Conservation (phyloP, 108 stramenopile species). For the Pseudonitzschia multiseries region DNA sequence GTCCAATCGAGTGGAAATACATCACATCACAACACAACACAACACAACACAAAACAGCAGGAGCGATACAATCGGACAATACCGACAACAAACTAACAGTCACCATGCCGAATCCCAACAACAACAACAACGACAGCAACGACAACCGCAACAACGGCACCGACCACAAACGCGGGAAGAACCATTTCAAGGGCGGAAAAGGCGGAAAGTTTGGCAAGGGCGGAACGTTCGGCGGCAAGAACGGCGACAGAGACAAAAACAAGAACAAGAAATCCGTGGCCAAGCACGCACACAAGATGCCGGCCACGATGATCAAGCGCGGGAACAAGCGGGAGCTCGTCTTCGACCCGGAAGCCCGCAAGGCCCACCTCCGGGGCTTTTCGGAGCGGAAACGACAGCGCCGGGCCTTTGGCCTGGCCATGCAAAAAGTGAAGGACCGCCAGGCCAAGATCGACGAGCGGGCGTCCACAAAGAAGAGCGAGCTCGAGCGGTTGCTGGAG, state of each 20-base stretch:
- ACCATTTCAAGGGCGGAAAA: too few relatives aligned
- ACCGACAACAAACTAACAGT: not conserved
- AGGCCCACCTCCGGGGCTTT: slow-evolving; percentile 71
- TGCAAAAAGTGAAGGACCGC: slow-evolving; percentile 90
- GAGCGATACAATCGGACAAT: too few relatives aligned
- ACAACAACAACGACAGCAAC: not conserved
- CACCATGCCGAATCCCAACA: not conserved
- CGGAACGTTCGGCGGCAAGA: too few relatives aligned
- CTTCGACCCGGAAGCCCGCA: slow-evolving; percentile 74
- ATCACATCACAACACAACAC: too few relatives aligned
- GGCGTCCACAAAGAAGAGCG: slow-evolving; percentile 53
- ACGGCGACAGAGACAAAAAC: not conserved
- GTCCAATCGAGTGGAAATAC: too few relatives aligned
- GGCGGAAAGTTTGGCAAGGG: too few relatives aligned
- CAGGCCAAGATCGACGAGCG: slow-evolving; percentile 68
- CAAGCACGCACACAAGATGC: slow-evolving; percentile 12
- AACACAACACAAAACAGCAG: not conserved
- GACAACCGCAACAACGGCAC: too few relatives aligned
- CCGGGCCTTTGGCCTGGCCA: slow-evolving; percentile 83
- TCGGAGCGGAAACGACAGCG: slow-evolving; percentile 74
- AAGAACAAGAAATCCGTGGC: too few relatives aligned
- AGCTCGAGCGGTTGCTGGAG: slow-evolving; percentile 62
- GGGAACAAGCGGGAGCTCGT: slow-evolving; percentile 60
- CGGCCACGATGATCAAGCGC: slow-evolving; percentile 1
- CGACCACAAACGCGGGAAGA: too few relatives aligned